Base-by-base conservation (phyloP, 31 red algal species). In the Odonthalia washingtoniensis region DNA sequence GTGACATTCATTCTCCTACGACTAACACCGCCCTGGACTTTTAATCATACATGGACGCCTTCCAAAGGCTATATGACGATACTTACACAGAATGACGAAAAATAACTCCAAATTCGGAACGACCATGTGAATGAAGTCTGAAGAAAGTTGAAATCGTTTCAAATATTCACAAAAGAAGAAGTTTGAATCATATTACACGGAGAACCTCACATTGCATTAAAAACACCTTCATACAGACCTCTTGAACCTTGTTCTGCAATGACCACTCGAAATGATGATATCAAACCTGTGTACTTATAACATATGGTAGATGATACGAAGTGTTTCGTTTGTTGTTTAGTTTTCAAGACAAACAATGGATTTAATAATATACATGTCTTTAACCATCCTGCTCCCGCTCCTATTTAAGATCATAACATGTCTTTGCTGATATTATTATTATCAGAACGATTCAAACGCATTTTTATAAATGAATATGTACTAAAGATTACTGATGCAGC, bases 401-500 rank as follows among this genome's bases (percentile, higher is more conserved):
- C 87, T 40, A 52, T 70, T 31, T 46, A 69, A 6, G 85, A 88
- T 21, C 45, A 32, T 21, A 34, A 63, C 18, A 64, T 69, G n/a
- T 86, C 83, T 12, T 40, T 45, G 24, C n/a, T n/a, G n/a, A n/a
- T n/a, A n/a, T n/a, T n/a, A n/a, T n/a, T n/a, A 36, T 6, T 36
- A 12, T 33, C 28, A 57, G 76, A n/a, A 26, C 73, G 38, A 44
- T 86, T 66, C 5, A 95, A 75, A 3, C 78, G 40, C 14, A 53
- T 77, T 41, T 92, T 92, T 36, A 89, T 65, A 77, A 79, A 87
- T 5, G 94, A 93, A 73, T 97, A 97, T 5, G 92, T 95, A 31
- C 83, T 87, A 67, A 98, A 98, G 73, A 94, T 95, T 43, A 90
- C 90, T 73, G 93, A 92, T 4, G 84, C 85, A 3, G 96, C 85